Conservation (phyloP, 257 asterid species). For the Plantago ovata region DNA sequence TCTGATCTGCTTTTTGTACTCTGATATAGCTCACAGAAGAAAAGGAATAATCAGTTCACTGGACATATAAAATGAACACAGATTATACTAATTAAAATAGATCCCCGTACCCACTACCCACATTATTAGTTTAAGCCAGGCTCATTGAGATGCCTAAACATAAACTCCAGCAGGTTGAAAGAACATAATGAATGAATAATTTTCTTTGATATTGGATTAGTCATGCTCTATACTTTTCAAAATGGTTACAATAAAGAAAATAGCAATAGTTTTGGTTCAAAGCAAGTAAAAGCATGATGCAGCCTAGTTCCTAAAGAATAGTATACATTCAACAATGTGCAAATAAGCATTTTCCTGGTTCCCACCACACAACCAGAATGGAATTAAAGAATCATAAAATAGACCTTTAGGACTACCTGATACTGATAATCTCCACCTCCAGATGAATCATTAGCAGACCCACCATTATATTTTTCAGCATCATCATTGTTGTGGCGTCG, state of each 20-base stretch:
- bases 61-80: neutral
- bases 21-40: slow-evolving; percentile 32
- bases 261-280: neutral
- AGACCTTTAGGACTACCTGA: slow-evolving; percentile 23
- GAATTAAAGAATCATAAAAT: neutral
- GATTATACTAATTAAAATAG: neutral
- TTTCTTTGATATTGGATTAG: too few relatives aligned
- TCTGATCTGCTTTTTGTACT: slow-evolving; percentile 39
- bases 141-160: too few relatives aligned
- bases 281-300: neutral
- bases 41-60: neutral
- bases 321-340: neutral
- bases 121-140: neutral
- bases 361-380: slow-evolving; percentile 8
- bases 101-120: neutral
- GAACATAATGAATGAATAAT: too few relatives aligned
- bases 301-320: neutral
- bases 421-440: slow-evolving; percentile 43
- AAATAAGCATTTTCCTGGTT: neutral
- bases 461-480: slow-evolving; percentile 44
- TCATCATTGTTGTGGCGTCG: slow-evolving; percentile 33
- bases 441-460: slow-evolving; percentile 29
- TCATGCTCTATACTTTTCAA: too few relatives aligned
- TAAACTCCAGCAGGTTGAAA: too few relatives aligned
- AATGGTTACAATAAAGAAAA: neutral